These are phyloP conservation scores for Amaranthus cruentus DNA, from an alignment of 148 eudicot genomes.

Conservation along the genomic window DNA sequence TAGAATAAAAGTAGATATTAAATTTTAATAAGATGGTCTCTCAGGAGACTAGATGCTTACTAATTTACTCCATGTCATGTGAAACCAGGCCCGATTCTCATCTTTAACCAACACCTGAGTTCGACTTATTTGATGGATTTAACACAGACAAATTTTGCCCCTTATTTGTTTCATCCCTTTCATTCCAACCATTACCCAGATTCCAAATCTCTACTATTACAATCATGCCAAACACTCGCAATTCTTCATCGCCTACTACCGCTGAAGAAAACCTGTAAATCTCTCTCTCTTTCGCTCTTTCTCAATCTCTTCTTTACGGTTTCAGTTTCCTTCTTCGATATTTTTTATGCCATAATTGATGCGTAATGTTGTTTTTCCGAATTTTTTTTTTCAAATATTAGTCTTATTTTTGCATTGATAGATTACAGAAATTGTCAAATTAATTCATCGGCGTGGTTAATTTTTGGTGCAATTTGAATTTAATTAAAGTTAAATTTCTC, in stretches of 20 bases:
- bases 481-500: not conserved
- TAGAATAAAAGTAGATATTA: too few relatives aligned
- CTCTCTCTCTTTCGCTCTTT: constrained; percentile 12
- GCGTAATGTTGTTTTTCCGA: too few relatives aligned
- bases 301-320: not conserved
- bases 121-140: too few relatives aligned
- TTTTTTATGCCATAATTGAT: not conserved
- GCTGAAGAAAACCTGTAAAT: constrained; percentile 65
- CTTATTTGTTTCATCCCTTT: too few relatives aligned
- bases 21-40: too few relatives aligned
- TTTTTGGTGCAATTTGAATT: not conserved
- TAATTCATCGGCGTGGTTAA: not conserved
- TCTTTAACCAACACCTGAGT: too few relatives aligned
- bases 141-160: too few relatives aligned
- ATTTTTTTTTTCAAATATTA: not conserved
- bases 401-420: not conserved
- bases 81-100: too few relatives aligned
- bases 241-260: constrained; percentile 36
- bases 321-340: not conserved
- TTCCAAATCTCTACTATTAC: not conserved
- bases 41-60: too few relatives aligned
- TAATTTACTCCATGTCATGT: too few relatives aligned
- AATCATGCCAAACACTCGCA: constrained; percentile 42
- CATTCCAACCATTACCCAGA: not conserved
- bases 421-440: not conserved